A percentile compares a stretch with the other conserved stretches of the same genome.
Conservation (phyloP, 169 alveolate genomes). For the Besnoitia besnoiti region DNA sequence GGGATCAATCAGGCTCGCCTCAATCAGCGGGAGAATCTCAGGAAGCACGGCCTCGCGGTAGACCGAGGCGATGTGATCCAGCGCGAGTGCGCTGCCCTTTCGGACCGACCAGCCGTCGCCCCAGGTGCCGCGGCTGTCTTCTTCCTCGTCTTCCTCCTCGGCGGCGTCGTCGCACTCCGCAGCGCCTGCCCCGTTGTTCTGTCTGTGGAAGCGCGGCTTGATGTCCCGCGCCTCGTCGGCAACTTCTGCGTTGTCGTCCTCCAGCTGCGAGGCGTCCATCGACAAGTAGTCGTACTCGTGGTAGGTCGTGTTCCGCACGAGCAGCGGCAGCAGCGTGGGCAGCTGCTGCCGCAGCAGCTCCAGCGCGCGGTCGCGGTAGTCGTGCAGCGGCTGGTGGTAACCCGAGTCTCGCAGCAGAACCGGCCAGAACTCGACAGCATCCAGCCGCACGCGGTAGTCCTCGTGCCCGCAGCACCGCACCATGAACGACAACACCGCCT, state of each 20-base stretch:
- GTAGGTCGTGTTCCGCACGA: slow-evolving; percentile 81
- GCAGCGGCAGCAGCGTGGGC: slow-evolving; percentile 67
- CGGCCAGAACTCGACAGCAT: slow-evolving; percentile 85
- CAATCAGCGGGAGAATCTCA: slow-evolving; percentile 81
- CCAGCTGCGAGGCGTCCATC: slow-evolving; percentile 89
- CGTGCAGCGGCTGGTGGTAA: slow-evolving; percentile 73
- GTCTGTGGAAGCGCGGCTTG: slow-evolving; percentile 78
- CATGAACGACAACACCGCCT: slow-evolving; percentile 80
- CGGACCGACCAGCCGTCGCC: slow-evolving; percentile 89
- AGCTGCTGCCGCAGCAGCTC: slow-evolving; percentile 34
- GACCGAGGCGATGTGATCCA: slow-evolving; percentile 80
- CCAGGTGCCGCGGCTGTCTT: slow-evolving; percentile 71
- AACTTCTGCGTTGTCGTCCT: slow-evolving; percentile 83
- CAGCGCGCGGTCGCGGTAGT: slow-evolving; percentile 37
- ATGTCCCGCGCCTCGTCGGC: slow-evolving; percentile 86
- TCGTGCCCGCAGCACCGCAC: slow-evolving; percentile 77
- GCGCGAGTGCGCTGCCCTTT: slow-evolving; percentile 86
- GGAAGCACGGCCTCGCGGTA: slow-evolving; percentile 80
- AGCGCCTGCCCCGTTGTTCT: neutral
- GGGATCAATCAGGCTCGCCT: slow-evolving; percentile 69
- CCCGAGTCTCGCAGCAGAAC: slow-evolving; percentile 32
- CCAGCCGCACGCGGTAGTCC: slow-evolving; percentile 81
- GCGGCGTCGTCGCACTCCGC: slow-evolving; percentile 31
- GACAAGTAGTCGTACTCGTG: slow-evolving; percentile 87
- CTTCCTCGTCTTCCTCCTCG: slow-evolving; percentile 64